These are phyloP conservation scores for Sclerotinia sclerotiorum DNA, from an alignment of 2,329 filamentous ascomycete genomes.

Conservation along the genomic window DNA sequence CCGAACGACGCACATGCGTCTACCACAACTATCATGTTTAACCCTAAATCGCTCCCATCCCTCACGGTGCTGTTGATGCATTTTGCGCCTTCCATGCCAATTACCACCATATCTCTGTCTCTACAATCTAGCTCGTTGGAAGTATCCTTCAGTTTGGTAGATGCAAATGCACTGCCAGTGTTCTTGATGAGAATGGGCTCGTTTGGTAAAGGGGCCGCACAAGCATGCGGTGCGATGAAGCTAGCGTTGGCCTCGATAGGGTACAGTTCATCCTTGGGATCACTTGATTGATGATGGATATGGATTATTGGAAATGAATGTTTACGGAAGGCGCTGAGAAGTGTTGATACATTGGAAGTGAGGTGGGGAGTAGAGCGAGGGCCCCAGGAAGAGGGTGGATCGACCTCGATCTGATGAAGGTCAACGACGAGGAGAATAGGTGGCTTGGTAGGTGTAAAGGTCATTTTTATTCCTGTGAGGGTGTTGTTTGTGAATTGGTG, in stretches of 20 bases:
- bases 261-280: constrained; percentile 25
- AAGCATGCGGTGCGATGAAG: constrained; percentile 27
- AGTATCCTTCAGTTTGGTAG: constrained; percentile 13
- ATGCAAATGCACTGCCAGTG: constrained; percentile 31
- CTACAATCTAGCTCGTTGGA: constrained; percentile 9
- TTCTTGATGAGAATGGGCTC: constrained; percentile 31
- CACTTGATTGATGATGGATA: constrained; percentile 30
- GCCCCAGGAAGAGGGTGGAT: constrained; percentile 27
- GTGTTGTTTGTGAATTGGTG: background rate
- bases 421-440: constrained; percentile 33
- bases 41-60: constrained; percentile 32
- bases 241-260: constrained; percentile 23
- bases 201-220: constrained; percentile 23
- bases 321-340: constrained; percentile 30
- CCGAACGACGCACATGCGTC: constrained; percentile 34
- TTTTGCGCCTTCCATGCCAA: constrained; percentile 33
- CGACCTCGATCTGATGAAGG: constrained; percentile 31
- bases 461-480: background rate
- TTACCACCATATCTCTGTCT: constrained; percentile 28
- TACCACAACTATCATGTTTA: constrained; percentile 30
- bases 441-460: background rate
- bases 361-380: constrained; percentile 33
- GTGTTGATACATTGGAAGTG: constrained; percentile 24
- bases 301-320: constrained; percentile 30
- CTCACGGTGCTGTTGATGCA: constrained; percentile 33